Evolutionary conservation across 2,329 filamentous ascomycete species (phyloP), one percentile per base, ranked within the genome.

Genomic region (Penicillium sp.): DNA sequence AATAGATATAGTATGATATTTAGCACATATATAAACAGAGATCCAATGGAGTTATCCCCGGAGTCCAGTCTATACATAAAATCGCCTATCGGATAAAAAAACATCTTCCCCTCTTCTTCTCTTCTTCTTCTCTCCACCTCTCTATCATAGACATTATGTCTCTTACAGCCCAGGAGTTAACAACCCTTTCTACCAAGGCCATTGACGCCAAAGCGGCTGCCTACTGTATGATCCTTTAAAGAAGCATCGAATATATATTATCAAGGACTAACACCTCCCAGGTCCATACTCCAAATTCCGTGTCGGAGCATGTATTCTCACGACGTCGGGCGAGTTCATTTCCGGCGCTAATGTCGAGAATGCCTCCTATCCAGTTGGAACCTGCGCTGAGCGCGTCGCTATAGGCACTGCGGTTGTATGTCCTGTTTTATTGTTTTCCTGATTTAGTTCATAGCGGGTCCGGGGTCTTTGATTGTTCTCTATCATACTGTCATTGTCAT

Each of bases 341-440:
- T 78, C 82, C 43, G 94, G 94, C 52, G 91, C 90, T 60, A 96
- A 96, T 71, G 86, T 97, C 59, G 94, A 99, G 77, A 97, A 97
- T 71, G 92, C 91, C 1, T 80, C 88, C 28, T 97, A 96, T 71
- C 93, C 94, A 0, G 92, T 97, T 6, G 91, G 91, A n/a, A 95
- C 90, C 3, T 97, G 94, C 74, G 94, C 94, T 14, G 94, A 99
- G 81, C 82, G 93, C 56, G 90, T 93, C n/a, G 91, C 90, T 1
- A 81, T 97, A 62, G 89, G 85, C 8, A 91, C 86, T 37, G 93
- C 93, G 22, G 84, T 97, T 54, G 78, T 79, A 67, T 53, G 74
- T 65, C 50, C 10, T 22, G 4, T 30, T 16, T 17, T 10, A 31
- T 48, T n/a, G n/a, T n/a, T n/a, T 25, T 4, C 31, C 38, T 40